Base-by-base conservation (phyloP, 768 basidiomycete genomes). In the Tulasnella sp. region DNA sequence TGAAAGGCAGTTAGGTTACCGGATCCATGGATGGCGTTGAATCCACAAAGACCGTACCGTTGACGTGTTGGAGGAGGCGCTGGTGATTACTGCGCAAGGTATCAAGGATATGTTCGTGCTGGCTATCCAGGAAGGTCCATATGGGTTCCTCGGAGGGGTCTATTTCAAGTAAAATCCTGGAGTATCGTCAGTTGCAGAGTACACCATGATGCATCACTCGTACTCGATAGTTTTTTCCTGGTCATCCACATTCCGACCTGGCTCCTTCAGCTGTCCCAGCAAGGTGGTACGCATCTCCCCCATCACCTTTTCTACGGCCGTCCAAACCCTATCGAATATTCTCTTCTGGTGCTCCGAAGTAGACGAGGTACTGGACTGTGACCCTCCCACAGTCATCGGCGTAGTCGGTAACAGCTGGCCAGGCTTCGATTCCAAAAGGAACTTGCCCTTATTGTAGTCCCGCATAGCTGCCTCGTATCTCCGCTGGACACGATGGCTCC, bases 171-270 rank as follows among this genome's bases (percentile, higher is more conserved):
- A 98, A 70, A 48, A 97, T 84, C 65, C 94, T 98, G 35, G 6
- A n/a, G 37, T 49, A 9, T 42, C 19, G 32, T 48, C 12, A 36
- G 39, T 5, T 25, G 27, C 49, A 40, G 57, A 17, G 41, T 19
- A 15, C 49, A 25, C 36, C 5, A 6, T 1, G 34, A n/a, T n/a
- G 6, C 2, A 40, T n/a, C 19, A 21, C 37, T 27, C 83, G 63
- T 64, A 91, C 96, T 98, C 93, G 54, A 99, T 85, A 1, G 88
- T 96, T 73, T 88, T 91, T 71, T 97, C 93, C 59, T 96, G 91
- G 62, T 98, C 94, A 62, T 99, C 96, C 3, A 91, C 76, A 43
- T 78, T 82, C 49, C 88, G 77, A 49, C 72, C 75, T 3, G 84
- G 77, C 63, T 97, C 90, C 67, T 86, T 82, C 42, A 99, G 69